These are phyloP conservation scores for Ophiostoma sp. DNA, from an alignment of 2,329 filamentous ascomycete genomes.

Conservation along the genomic window DNA sequence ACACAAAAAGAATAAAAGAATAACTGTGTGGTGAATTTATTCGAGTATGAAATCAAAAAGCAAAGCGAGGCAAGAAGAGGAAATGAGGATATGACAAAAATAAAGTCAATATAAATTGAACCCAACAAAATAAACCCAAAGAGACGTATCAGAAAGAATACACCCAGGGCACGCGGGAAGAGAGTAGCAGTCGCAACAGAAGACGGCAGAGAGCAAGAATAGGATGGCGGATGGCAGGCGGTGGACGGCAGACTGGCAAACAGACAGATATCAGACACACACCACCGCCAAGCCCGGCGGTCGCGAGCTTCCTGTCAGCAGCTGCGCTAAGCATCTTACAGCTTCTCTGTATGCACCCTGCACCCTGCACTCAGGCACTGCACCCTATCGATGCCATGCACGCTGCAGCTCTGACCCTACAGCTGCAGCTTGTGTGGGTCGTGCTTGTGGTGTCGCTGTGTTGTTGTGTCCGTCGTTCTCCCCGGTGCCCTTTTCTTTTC, in stretches of 20 bases:
- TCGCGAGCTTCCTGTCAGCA: constrained; percentile 1
- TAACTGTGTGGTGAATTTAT: not conserved
- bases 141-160: not conserved
- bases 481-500: not conserved
- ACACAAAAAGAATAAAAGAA: not conserved
- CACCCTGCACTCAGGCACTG: not conserved
- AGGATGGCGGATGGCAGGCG: not conserved
- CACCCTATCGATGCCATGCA: not conserved
- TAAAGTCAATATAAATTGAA: not conserved
- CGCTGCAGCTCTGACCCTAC: not conserved
- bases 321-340: not conserved
- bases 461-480: not conserved
- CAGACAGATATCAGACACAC: not conserved
- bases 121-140: not conserved
- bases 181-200: not conserved
- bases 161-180: not conserved
- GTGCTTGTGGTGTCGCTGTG: not conserved
- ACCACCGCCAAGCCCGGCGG: not conserved
- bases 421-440: constrained; percentile 11
- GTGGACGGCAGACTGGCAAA: not conserved
- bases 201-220: not conserved
- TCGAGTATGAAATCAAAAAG: not conserved
- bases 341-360: not conserved
- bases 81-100: not conserved
- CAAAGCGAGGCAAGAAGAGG: not conserved